phyloP scores from a whole-genome alignment of 164 flowering plant species.

The Santalum album region DNA sequence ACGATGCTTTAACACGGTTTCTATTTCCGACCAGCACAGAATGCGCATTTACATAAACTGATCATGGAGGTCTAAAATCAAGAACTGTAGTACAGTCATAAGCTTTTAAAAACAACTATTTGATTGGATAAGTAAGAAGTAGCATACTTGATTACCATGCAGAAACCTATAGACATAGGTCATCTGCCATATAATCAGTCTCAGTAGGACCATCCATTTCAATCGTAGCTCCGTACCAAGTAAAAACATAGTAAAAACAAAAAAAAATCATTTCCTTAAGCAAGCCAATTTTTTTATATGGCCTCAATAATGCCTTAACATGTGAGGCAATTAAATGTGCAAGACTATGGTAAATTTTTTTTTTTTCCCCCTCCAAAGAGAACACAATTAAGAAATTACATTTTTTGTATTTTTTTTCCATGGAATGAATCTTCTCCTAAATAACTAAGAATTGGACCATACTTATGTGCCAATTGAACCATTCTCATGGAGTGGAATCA shows the following conservation, averaged over 20 bases:
- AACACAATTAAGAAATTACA: no score
- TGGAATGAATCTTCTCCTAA: no score
- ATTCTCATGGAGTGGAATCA: no score
- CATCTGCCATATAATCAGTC: slow-evolving; percentile 89
- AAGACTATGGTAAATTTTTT: no score
- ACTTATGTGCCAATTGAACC: no score
- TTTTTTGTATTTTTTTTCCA: no score
- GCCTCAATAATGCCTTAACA: no score
- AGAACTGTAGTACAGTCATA: neutral
- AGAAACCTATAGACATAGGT: slow-evolving; percentile 48
- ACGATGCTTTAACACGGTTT: slow-evolving; percentile 71
- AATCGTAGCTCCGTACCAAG: slow-evolving; percentile 94
- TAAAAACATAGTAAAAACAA: slow-evolving; percentile 59
- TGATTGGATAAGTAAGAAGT: neutral
- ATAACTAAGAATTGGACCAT: no score
- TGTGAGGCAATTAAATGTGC: no score
- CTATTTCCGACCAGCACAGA: slow-evolving; percentile 80
- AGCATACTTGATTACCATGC: neutral
- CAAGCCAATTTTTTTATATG: no score
- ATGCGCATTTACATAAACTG: slow-evolving; percentile 89
- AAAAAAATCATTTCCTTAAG: no score
- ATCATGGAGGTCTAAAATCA: slow-evolving; percentile 79
- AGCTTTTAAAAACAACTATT: neutral
- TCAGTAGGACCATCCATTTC: slow-evolving; percentile 83
- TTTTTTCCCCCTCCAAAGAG: no score